Base-by-base conservation (phyloP, 768 basidiomycete genomes). In the Myochromella boudieri region DNA sequence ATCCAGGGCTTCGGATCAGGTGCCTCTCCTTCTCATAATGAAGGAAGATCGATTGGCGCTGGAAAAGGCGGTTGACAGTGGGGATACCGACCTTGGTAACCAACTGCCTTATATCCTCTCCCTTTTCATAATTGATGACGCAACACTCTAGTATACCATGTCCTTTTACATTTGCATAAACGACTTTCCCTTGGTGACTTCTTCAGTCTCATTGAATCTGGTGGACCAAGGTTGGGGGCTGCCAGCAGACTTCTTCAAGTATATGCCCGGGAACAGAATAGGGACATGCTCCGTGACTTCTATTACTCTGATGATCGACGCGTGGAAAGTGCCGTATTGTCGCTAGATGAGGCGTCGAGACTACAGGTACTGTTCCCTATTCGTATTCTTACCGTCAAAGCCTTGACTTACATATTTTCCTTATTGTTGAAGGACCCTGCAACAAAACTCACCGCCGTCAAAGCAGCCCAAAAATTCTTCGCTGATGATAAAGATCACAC, bases 231-330 rank as follows among this genome's bases (percentile, higher is more conserved):
- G 33, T 77, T 95, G 6, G 78, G 76, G 3, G 82, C 80, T n/a
- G 92, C 91, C 0, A 83, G 83, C 53, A 83, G 76, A 49, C 68
- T 97, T 3, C 75, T 95, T 36, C 89, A 95, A 62, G 91, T 95
- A 1, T 95, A 95, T 61, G 92, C 91, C 0, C 72, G 88, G 29
- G 90, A 94, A 62, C 92, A 92, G 58, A 89, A 95, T 61, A 75
- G 88, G 41, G 91, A 91, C 53, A 87, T 98, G 82, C 70, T 98
- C 6, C 76, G 93, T 12, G 94, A 99, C 62, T 98, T 95, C 67
- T 98, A 94, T 65, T 99, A 95, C 60, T 95, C 95, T 27, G 97
- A 99, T 58, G 97, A 98, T 66, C 76, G 97, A 44, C 78, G 95
- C 37, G 86, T 91, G 11, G 97, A 98, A 62, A 95, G 87, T 65